phyloP scores from a whole-genome alignment of 208 protist species.

The Angomonas deanei region DNA sequence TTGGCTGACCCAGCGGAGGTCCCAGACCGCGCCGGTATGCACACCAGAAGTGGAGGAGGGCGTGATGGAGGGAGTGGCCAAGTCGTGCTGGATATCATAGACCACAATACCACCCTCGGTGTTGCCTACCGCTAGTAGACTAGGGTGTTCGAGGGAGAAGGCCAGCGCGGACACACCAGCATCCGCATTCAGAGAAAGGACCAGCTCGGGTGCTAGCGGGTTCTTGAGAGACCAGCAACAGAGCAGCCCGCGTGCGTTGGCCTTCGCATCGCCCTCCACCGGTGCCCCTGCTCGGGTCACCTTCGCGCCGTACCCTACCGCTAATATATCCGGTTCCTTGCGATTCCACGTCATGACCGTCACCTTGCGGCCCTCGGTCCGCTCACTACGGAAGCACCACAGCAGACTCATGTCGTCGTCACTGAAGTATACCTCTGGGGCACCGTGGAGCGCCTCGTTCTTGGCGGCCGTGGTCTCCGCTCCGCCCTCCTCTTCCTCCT shows the following conservation, averaged over 20 bases:
- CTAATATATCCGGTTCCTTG: constrained; percentile 79
- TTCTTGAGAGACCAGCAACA: constrained; percentile 98
- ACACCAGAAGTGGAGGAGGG: constrained; percentile 57
- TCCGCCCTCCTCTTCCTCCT: constrained; percentile 1
- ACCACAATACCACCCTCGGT: constrained; percentile 91
- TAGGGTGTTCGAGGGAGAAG: constrained; percentile 89
- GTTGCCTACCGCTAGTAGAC: constrained; percentile 91
- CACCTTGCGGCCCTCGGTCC: constrained; percentile 74
- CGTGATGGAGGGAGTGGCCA: constrained; percentile 62
- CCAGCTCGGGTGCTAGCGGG: constrained; percentile 83
- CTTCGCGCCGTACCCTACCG: constrained; percentile 40
- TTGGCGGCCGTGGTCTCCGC: background rate
- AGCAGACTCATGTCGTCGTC: constrained; percentile 60
- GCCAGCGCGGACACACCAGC: constrained; percentile 88
- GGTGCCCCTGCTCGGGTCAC: background rate
- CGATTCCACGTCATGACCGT: constrained; percentile 92
- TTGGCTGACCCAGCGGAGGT: constrained; percentile 88
- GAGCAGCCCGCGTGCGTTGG: constrained; percentile 65
- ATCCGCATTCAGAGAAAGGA: constrained; percentile 67
- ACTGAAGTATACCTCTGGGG: constrained; percentile 1
- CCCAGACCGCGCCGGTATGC: constrained; percentile 94
- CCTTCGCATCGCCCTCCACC: background rate
- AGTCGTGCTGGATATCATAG: constrained; percentile 89
- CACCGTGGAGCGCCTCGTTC: background rate
- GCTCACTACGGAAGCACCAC: constrained; percentile 80